Percentiles rank a stretch among this genome's conserved stretches.
These are phyloP conservation scores for Peronospora farinosa DNA, from an alignment of 352 stramenopile genomes.

Conservation along the genomic window DNA sequence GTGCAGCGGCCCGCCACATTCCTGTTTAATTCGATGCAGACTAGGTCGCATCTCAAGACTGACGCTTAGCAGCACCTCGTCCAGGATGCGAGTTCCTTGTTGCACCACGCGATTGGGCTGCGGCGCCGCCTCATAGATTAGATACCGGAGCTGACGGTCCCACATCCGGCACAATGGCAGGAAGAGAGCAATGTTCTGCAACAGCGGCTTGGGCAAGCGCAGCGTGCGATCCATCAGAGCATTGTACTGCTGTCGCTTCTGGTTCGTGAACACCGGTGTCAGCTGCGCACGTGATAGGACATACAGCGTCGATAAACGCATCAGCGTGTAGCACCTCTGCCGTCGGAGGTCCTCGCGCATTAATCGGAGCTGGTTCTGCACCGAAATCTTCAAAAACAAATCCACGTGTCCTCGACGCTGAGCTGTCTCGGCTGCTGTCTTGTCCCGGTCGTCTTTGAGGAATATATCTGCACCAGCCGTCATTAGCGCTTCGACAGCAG, in stretches of 20 bases:
- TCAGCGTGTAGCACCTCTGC: conserved; percentile 61
- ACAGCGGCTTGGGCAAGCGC: conserved; percentile 63
- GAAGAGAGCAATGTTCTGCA: conserved; percentile 75
- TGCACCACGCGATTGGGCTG: conserved; percentile 75
- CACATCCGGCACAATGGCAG: conserved; percentile 70
- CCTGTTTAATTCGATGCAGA: conserved; percentile 43
- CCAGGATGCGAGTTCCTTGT: conserved; percentile 72
- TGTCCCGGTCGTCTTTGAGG: conserved; percentile 82
- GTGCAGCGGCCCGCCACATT: conserved; percentile 34
- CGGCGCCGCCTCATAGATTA: conserved; percentile 63
- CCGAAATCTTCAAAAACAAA: conserved; percentile 81
- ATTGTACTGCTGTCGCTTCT: conserved; percentile 40
- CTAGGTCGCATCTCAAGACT: conserved; percentile 58
- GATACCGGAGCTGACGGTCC: conserved; percentile 74
- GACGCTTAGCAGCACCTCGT: conserved; percentile 75
- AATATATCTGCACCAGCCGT: conserved; percentile 82
- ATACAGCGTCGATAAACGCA: conserved; percentile 70
- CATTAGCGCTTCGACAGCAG: conserved; percentile 70
- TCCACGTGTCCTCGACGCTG: conserved; percentile 76
- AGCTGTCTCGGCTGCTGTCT: conserved; percentile 78
- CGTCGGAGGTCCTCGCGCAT: conserved; percentile 72
- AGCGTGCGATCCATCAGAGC: conserved; percentile 62
- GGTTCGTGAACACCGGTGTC: conserved; percentile 34
- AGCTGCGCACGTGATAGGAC: conserved; percentile 48
- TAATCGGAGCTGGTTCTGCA: conserved; percentile 75